Conservation (phyloP, 331 rosid species). For the Prunus yedoensis region DNA sequence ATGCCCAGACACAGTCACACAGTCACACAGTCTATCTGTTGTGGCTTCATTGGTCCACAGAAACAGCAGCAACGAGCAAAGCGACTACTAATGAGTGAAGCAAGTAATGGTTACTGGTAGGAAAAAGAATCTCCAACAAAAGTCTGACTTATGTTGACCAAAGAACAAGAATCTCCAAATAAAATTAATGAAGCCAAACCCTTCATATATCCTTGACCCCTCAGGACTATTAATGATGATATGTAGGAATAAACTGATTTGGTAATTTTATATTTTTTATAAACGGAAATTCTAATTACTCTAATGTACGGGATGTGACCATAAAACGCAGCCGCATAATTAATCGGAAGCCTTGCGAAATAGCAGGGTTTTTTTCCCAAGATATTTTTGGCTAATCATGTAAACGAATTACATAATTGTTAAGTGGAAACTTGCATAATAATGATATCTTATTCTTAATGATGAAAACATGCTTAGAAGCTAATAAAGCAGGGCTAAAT, state of each 20-base stretch:
- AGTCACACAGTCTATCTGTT: background rate
- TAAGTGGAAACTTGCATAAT: slow-evolving; percentile 38
- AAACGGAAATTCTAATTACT: too few species aligned
- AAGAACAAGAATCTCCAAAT: background rate
- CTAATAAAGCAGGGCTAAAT: slow-evolving; percentile 40
- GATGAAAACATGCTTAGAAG: slow-evolving; percentile 83
- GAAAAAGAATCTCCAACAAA: background rate
- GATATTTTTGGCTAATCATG: too few species aligned
- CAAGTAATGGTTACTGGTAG: background rate
- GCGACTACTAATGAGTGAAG: background rate
- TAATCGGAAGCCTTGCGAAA: too few species aligned
- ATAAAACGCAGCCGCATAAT: too few species aligned
- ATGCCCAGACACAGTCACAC: background rate
- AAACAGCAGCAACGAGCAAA: background rate
- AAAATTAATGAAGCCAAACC: too few species aligned
- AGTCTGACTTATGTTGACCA: background rate
- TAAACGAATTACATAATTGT: slow-evolving; percentile 33
- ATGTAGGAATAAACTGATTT: too few species aligned
- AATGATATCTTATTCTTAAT: slow-evolving; percentile 47
- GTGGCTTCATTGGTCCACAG: background rate
- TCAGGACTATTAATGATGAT: too few species aligned
- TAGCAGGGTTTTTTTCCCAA: too few species aligned
- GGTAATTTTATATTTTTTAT: too few species aligned
- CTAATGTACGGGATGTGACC: too few species aligned
- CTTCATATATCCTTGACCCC: too few species aligned